Evolutionary conservation across 78 protist genomes (phyloP).

Genomic region (Bodo saltans): DNA sequence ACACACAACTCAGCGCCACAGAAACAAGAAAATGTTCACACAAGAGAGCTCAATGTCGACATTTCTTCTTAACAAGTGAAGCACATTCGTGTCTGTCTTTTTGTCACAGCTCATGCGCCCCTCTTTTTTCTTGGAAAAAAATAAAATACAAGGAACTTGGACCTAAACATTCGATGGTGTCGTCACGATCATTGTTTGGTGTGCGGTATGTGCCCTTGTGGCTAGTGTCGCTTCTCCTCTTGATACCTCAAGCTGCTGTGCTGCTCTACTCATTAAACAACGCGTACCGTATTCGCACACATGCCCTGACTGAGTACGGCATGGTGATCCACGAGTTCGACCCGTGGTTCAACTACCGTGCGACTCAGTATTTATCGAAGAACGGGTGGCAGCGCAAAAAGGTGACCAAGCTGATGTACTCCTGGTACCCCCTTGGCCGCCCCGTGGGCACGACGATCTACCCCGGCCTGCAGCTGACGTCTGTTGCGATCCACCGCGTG

Average conservation of each 20-base stretch:
- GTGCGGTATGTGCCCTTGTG: background rate
- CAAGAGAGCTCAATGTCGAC: too few species aligned
- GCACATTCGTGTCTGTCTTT: too few species aligned
- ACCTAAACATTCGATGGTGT: background rate
- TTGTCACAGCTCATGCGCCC: too few species aligned
- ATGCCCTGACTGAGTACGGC: slow-evolving; percentile 90
- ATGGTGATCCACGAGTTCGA: slow-evolving; percentile 87
- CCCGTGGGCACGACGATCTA: slow-evolving; percentile 94
- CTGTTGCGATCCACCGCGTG: slow-evolving; percentile 68
- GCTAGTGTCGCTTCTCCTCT: background rate
- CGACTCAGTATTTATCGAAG: slow-evolving; percentile 81
- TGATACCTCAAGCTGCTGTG: background rate
- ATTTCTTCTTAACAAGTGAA: too few species aligned
- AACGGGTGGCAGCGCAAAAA: slow-evolving; percentile 77
- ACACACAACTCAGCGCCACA: too few species aligned
- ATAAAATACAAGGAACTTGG: background rate
- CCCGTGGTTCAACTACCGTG: slow-evolving; percentile 85
- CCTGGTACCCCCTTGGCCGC: slow-evolving; percentile 99
- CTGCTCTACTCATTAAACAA: background rate
- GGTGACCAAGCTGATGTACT: slow-evolving; percentile 88
- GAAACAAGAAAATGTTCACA: too few species aligned
- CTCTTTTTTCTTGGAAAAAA: background rate
- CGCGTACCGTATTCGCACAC: slow-evolving; percentile 87
- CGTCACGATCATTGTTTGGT: background rate
- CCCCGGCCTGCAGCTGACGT: slow-evolving; percentile 94